Percentiles rank a stretch among this genome's conserved stretches.
phyloP scores from a whole-genome alignment of 352 stramenopile genomes.

The Phytophthora tentaculata region DNA sequence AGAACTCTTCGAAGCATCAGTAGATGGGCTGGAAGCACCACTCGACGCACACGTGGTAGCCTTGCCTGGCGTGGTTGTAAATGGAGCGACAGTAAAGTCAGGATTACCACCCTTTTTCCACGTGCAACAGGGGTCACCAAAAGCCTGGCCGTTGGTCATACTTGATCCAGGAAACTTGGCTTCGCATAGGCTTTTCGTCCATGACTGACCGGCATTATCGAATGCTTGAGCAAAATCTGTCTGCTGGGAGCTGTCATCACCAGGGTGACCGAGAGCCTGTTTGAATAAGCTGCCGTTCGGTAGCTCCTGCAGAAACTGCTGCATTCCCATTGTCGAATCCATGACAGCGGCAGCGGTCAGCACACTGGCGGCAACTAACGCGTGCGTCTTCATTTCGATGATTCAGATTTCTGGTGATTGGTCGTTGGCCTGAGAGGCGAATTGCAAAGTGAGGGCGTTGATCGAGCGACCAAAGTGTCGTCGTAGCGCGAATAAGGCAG shows the following conservation, averaged over 20 bases:
- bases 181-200: slow-evolving; percentile 20
- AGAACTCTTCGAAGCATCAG: slow-evolving; percentile 4
- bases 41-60: slow-evolving; percentile 27
- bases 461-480: not conserved
- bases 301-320: slow-evolving; percentile 34
- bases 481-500: no score
- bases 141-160: slow-evolving; percentile 43
- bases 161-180: slow-evolving; percentile 18
- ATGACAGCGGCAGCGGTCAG: slow-evolving; percentile 5
- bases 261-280: slow-evolving; percentile 44
- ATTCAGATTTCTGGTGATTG: not conserved
- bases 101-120: slow-evolving; percentile 42
- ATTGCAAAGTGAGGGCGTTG: slow-evolving; percentile 1
- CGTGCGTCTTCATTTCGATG: slow-evolving; percentile 14
- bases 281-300: slow-evolving; percentile 45
- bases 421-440: not conserved
- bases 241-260: slow-evolving; percentile 30
- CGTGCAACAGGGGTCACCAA: slow-evolving; percentile 54
- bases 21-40: not conserved
- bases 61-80: slow-evolving; percentile 26
- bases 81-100: slow-evolving; percentile 38
- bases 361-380: not conserved
- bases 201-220: slow-evolving; percentile 22
- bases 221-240: slow-evolving; percentile 42
- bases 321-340: slow-evolving; percentile 8